Percentiles rank a stretch among this genome's conserved stretches.
Conservation (phyloP, 2,329 filamentous ascomycete species). For the Colletotrichum tamarilloi region DNA sequence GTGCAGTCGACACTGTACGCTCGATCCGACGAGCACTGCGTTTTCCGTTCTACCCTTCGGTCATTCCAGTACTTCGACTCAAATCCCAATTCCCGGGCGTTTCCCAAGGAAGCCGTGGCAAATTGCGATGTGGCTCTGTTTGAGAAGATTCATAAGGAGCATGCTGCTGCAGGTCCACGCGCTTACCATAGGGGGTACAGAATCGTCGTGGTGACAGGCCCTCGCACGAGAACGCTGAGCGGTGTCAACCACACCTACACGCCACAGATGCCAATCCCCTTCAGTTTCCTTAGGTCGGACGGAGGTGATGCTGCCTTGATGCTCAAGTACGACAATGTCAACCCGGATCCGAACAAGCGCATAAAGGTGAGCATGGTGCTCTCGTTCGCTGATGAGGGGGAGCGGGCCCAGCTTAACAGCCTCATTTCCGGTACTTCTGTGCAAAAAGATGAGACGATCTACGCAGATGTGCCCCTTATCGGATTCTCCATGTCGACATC, state of each 20-base stretch:
- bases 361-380: constrained; percentile 77
- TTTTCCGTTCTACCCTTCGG: constrained; percentile 76
- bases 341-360: constrained; percentile 45
- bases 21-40: constrained; percentile 74
- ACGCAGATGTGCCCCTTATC: constrained; percentile 74
- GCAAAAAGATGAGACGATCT: constrained; percentile 75
- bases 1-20: constrained; percentile 78
- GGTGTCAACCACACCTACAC: constrained; percentile 78
- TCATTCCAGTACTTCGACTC: constrained; percentile 86
- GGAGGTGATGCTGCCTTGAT: constrained; percentile 76
- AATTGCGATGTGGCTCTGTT: constrained; percentile 81
- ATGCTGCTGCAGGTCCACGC: constrained; percentile 78
- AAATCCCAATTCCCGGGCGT: constrained; percentile 74
- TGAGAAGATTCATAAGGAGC: constrained; percentile 75
- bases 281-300: constrained; percentile 80
- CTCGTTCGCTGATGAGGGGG: constrained; percentile 79
- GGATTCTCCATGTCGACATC: constrained; percentile 71
- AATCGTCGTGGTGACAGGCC: constrained; percentile 80
- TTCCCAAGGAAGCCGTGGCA: constrained; percentile 79
- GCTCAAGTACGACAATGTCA: constrained; percentile 75
- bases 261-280: constrained; percentile 76
- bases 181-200: constrained; percentile 83
- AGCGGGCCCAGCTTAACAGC: constrained; percentile 77
- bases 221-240: constrained; percentile 81
- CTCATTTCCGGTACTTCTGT: constrained; percentile 79